These are phyloP conservation scores for Solanum megistacrolobum DNA, from an alignment of 257 asterid genomes.

Conservation along the genomic window DNA sequence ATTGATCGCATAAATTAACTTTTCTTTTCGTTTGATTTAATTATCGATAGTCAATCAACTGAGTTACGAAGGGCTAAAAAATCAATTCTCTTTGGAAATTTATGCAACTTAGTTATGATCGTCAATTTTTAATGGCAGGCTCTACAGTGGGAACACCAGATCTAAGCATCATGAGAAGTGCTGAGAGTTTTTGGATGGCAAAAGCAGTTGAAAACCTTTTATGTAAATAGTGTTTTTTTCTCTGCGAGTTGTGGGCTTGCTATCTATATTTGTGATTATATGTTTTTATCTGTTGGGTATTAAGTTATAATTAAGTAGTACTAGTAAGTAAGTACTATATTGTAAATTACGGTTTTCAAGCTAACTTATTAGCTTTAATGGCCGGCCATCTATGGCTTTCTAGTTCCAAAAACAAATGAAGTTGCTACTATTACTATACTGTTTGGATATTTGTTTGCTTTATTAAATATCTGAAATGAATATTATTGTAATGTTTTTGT, in stretches of 20 bases:
- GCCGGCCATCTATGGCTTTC: neutral
- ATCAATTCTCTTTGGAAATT: no score
- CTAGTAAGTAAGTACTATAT: neutral
- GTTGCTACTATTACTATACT: neutral
- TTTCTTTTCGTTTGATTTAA: neutral
- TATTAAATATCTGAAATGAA: neutral
- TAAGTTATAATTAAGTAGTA: neutral
- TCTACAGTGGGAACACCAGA: conserved; percentile 80
- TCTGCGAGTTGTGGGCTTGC: neutral
- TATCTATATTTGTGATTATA: neutral
- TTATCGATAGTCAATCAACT: neutral
- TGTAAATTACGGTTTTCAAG: neutral
- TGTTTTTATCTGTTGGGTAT: neutral
- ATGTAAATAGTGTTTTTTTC: conserved; percentile 25
- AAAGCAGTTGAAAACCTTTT: neutral
- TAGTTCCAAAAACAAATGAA: neutral
- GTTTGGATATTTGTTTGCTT: neutral
- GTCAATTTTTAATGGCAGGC: conserved; percentile 38
- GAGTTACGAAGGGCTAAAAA: neutral
- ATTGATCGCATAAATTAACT: neutral
- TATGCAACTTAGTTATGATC: neutral
- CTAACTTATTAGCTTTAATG: neutral
- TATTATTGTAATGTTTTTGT: neutral
- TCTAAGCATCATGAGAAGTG: conserved; percentile 57
- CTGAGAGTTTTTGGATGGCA: neutral